phyloP scores from a whole-genome alignment of 2,329 filamentous ascomycete species.

The Fusarium staphyleae region DNA sequence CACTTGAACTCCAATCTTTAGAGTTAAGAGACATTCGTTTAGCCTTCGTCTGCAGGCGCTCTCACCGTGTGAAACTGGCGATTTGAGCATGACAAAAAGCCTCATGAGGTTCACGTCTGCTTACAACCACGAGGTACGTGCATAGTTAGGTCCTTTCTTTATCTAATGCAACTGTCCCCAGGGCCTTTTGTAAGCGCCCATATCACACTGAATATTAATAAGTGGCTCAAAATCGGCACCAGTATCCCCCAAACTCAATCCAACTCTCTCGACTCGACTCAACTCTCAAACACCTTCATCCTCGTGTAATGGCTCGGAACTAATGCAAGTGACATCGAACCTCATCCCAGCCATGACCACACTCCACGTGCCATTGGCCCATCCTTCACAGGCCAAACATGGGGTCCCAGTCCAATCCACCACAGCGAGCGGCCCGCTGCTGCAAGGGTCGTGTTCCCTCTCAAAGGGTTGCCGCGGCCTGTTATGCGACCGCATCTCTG shows the following conservation, averaged over 20 bases:
- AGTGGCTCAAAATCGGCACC: too few relatives aligned
- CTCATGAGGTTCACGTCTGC: not conserved
- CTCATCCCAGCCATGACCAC: conserved; percentile 38
- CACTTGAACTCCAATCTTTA: conserved; percentile 19
- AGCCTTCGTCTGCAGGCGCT: not conserved
- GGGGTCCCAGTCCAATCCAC: conserved; percentile 29
- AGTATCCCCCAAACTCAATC: too few relatives aligned
- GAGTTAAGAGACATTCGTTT: too few relatives aligned
- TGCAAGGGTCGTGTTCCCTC: conserved; percentile 34
- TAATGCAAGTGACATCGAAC: conserved; percentile 41
- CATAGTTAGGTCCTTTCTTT: not conserved
- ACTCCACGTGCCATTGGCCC: conserved; percentile 31
- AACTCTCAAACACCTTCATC: conserved; percentile 13
- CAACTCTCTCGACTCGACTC: not conserved
- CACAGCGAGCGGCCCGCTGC: conserved; percentile 38
- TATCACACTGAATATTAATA: conserved; percentile 17
- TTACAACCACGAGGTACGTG: not conserved
- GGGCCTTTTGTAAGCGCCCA: conserved; percentile 4
- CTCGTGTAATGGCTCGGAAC: conserved; percentile 34
- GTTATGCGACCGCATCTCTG: conserved; percentile 35
- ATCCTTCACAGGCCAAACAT: conserved; percentile 28
- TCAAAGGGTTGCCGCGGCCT: conserved; percentile 30
- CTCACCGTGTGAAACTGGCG: not conserved
- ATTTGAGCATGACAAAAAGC: too few relatives aligned
- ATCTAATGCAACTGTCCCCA: not conserved